These are phyloP conservation scores for Pleurozium schreberi DNA, from an alignment of 225 moss, liverwort and hornwort genomes.

Conservation along the genomic window DNA sequence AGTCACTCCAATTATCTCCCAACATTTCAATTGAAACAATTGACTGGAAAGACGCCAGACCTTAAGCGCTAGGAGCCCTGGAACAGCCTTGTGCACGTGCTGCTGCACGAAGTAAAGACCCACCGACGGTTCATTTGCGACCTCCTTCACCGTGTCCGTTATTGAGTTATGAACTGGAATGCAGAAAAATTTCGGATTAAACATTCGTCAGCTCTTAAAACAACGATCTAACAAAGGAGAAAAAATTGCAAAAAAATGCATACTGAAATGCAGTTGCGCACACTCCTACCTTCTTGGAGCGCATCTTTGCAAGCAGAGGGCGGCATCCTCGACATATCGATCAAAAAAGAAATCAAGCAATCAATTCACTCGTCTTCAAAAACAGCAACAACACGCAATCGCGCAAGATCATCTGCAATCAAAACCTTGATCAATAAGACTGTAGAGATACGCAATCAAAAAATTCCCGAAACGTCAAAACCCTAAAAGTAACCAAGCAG, in stretches of 20 bases:
- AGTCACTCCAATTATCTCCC: background rate
- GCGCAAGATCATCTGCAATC: conserved; percentile 1
- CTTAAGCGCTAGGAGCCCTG: conserved; percentile 75
- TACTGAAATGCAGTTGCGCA: background rate
- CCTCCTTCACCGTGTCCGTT: conserved; percentile 73
- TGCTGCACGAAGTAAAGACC: conserved; percentile 99
- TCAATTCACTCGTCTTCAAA: background rate
- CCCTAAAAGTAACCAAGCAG: background rate
- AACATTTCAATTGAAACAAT: background rate
- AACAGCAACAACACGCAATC: background rate
- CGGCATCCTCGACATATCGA: conserved; percentile 35
- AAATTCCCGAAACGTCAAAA: background rate
- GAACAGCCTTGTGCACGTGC: conserved; percentile 98
- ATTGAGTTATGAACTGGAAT: conserved; percentile 68
- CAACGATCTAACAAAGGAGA: background rate
- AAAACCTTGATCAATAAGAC: background rate
- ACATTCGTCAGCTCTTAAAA: background rate
- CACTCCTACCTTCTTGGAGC: conserved; percentile 63
- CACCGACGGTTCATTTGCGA: conserved; percentile 90
- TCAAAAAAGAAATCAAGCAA: background rate
- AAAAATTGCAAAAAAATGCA: background rate
- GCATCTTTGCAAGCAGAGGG: conserved; percentile 36
- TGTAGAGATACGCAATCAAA: background rate
- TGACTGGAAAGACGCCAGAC: conserved; percentile 11
- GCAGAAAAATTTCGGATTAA: background rate